Conservation (phyloP, 2,329 filamentous ascomycete species). For the Penicillium hordei region DNA sequence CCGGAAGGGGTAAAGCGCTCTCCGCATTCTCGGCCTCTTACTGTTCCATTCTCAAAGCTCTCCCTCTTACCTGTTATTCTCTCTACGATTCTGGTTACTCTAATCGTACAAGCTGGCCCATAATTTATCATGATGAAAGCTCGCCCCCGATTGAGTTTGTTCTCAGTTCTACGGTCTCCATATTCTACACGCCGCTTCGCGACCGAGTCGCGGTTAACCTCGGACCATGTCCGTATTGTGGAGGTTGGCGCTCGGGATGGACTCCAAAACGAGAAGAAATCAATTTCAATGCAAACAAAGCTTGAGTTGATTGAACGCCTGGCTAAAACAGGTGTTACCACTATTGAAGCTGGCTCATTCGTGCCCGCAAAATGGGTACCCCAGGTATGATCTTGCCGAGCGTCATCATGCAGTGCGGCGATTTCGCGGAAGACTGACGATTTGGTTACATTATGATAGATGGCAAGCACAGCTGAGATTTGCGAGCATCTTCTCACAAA, state of each 20-base stretch:
- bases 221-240: conserved; percentile 54
- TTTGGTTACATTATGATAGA: conserved; percentile 43
- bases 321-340: conserved; percentile 49
- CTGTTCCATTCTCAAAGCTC: conserved; percentile 8
- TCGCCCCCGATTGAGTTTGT: conserved; percentile 30
- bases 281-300: conserved; percentile 51
- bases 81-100: background rate
- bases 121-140: conserved; percentile 21
- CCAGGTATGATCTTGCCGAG: conserved; percentile 42
- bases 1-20: conserved; percentile 22
- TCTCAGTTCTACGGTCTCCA: conserved; percentile 29
- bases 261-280: conserved; percentile 54
- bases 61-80: background rate
- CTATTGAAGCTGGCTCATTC: conserved; percentile 55
- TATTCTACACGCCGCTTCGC: conserved; percentile 32
- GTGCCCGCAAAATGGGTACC: conserved; percentile 57
- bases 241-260: conserved; percentile 57
- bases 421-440: background rate
- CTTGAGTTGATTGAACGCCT: conserved; percentile 51
- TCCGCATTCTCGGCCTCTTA: conserved; percentile 31
- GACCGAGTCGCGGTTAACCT: conserved; percentile 43
- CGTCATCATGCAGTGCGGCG: background rate
- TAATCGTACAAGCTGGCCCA: background rate
- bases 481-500: conserved; percentile 54
- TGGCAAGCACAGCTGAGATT: conserved; percentile 64